Evolutionary conservation across 306 rosid genomes (phyloP).

Genomic region (Glycine latifolia): DNA sequence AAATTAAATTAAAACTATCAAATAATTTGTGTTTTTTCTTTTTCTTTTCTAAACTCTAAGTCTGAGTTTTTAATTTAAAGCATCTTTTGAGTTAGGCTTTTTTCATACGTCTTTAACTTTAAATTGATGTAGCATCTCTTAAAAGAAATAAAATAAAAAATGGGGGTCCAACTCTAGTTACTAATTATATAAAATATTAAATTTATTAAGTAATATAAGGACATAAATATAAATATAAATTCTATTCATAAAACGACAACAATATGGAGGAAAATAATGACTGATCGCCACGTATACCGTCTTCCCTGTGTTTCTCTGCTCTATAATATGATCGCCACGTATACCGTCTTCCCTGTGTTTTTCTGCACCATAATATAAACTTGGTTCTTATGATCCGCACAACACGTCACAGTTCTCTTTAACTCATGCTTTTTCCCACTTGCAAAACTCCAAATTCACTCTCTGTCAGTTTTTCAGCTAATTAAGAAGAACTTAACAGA

Average conservation of each 20-base stretch:
- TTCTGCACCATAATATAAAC: constrained; percentile 23
- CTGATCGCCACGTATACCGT: constrained; percentile 37
- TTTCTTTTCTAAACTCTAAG: too few relatives aligned
- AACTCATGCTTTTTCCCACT: constrained; percentile 2
- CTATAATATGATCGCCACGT: constrained; percentile 42
- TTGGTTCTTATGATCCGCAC: background rate
- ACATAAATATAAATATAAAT: background rate
- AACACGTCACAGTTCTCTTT: constrained; percentile 8
- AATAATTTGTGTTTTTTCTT: too few relatives aligned
- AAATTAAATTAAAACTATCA: too few relatives aligned
- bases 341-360: background rate
- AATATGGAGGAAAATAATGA: background rate
- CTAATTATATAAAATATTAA: background rate
- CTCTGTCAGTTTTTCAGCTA: background rate
- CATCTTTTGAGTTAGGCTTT: background rate
- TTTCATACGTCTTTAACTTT: background rate
- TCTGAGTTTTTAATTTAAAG: background rate
- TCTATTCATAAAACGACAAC: background rate
- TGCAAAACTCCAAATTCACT: background rate
- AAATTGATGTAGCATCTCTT: background rate
- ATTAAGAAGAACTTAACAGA: background rate
- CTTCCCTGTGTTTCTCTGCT: background rate
- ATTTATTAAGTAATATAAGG: background rate
- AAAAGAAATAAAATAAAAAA: background rate
- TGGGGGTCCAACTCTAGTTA: background rate